Evolutionary conservation across 306 rosid species (phyloP), one percentile per base, ranked within the genome.

Genomic region (Prunus salicina): DNA sequence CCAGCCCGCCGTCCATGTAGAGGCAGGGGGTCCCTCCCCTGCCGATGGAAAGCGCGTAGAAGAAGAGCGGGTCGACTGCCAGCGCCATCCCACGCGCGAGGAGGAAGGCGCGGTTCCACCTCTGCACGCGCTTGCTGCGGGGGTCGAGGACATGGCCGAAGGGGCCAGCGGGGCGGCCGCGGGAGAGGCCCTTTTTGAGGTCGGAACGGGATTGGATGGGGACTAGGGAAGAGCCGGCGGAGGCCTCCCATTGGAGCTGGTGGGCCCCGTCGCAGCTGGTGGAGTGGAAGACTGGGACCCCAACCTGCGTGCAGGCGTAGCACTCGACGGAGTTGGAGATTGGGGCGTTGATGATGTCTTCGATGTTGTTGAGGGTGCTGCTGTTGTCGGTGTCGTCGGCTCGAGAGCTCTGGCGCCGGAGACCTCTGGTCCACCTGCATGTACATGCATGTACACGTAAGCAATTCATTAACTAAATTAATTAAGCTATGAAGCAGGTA

Each of bases 171-270:
- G 77, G 82, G 10, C 67, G 52, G 32, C 49, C 41, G 22, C 61
- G 58, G 47, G 53, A 38, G 2, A 71, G 75, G 14, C 74, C 63
- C 68, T 80, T 52, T 46, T 85, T 83, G 45, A 67, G 73, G 76
- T 82, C 82, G 60, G 79, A 72, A 6, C 83, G 85, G 74, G 80
- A 87, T 64, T 85, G 86, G 38, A 91, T 95, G 3, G 99, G 99
- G 41, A 91, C 56, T 1, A 95, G 69, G 3, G 93, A 95, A 0
- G 99, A 85, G 0, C 99, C 99, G 0, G 99, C 99, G 1, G 87
- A 91, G 22, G 99, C 99, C 84, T 95, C 97, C 98, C 98, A 95
- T 62, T 90, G 87, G 0, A 93, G 97, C 49, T 87, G 97, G 49
- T 90, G 88, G 11, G 78, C 83, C 6, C 82, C 55, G 69, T 91